Evolutionary conservation across 352 stramenopile species (phyloP).

Genomic region (Pythium coloratum): DNA sequence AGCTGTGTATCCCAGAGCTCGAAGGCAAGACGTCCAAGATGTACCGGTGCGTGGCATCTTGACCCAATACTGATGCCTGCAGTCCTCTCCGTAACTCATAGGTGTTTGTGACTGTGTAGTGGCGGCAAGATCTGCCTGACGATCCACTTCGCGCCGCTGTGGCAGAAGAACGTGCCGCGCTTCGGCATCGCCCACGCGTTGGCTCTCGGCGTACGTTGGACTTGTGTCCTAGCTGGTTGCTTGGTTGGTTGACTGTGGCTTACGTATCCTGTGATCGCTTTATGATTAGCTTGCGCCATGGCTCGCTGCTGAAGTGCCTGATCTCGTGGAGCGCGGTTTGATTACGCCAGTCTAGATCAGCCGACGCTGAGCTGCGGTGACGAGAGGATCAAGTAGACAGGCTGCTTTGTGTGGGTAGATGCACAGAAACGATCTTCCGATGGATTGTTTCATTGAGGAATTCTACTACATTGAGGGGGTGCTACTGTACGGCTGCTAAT

Average conservation of each 20-base stretch:
- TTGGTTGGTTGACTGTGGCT: background rate
- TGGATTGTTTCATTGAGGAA: slow-evolving; percentile 16
- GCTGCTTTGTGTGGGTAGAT: background rate
- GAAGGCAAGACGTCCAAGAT: slow-evolving; percentile 92
- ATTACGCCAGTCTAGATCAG: slow-evolving; percentile 63
- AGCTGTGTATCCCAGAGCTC: slow-evolving; percentile 85
- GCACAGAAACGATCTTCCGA: slow-evolving; percentile 20
- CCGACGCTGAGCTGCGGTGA: background rate
- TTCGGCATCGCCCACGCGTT: slow-evolving; percentile 87
- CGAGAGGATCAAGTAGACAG: background rate
- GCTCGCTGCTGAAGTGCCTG: slow-evolving; percentile 84
- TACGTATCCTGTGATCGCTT: background rate
- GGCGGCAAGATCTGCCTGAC: slow-evolving; percentile 89
- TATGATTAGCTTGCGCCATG: slow-evolving; percentile 71
- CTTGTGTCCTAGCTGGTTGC: background rate
- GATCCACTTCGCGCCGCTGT: slow-evolving; percentile 88
- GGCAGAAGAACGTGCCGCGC: slow-evolving; percentile 87
- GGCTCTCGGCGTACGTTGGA: slow-evolving; percentile 62
- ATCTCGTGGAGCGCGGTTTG: slow-evolving; percentile 77
- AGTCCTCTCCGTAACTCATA: no score
- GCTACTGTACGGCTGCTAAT: background rate
- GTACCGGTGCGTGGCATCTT: slow-evolving; percentile 52
- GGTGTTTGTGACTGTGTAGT: slow-evolving; percentile 19
- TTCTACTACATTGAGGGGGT: slow-evolving; percentile 9
- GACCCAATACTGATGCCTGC: no score